Conservation (phyloP, 2,329 filamentous ascomycete species). For the Neofusicoccum ribis region DNA sequence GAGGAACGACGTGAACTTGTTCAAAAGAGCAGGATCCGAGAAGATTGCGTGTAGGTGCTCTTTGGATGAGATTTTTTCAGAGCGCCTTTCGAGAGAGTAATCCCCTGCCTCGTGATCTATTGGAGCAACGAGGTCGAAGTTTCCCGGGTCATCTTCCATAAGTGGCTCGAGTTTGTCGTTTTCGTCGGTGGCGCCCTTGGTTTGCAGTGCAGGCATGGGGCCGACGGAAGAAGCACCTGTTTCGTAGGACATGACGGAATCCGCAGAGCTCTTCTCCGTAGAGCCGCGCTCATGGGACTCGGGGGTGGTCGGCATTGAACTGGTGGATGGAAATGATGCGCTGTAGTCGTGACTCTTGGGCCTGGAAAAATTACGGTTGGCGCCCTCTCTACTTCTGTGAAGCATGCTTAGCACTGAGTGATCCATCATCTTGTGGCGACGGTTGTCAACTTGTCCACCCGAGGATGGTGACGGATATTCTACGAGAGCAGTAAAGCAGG, state of each 20-base stretch:
- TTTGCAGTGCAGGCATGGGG: slow-evolving; percentile 45
- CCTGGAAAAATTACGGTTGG: slow-evolving; percentile 18
- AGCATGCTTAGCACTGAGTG: background rate
- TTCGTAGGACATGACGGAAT: slow-evolving; percentile 38
- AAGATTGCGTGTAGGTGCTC: slow-evolving; percentile 68
- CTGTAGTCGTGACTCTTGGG: slow-evolving; percentile 20
- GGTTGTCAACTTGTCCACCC: too few species aligned
- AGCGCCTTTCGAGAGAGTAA: slow-evolving; percentile 64
- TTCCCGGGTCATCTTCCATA: slow-evolving; percentile 54
- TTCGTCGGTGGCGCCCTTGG: slow-evolving; percentile 43
- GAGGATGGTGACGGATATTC: too few species aligned
- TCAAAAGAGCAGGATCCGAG: slow-evolving; percentile 60
- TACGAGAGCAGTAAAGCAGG: too few species aligned
- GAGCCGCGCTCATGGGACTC: slow-evolving; percentile 22
- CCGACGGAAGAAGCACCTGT: slow-evolving; percentile 35
- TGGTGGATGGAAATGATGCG: slow-evolving; percentile 6
- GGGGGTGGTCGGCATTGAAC: slow-evolving; percentile 25
- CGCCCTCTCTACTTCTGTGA: background rate
- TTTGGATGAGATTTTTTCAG: slow-evolving; percentile 65
- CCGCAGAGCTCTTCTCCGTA: slow-evolving; percentile 31
- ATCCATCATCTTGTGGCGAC: background rate
- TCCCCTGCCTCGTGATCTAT: slow-evolving; percentile 29
- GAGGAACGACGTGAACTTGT: slow-evolving; percentile 68
- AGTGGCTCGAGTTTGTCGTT: slow-evolving; percentile 48
- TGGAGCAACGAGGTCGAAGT: slow-evolving; percentile 55